Base-by-base conservation (phyloP, 1,139 yeast genomes). In the Blastobotrys niveus region DNA sequence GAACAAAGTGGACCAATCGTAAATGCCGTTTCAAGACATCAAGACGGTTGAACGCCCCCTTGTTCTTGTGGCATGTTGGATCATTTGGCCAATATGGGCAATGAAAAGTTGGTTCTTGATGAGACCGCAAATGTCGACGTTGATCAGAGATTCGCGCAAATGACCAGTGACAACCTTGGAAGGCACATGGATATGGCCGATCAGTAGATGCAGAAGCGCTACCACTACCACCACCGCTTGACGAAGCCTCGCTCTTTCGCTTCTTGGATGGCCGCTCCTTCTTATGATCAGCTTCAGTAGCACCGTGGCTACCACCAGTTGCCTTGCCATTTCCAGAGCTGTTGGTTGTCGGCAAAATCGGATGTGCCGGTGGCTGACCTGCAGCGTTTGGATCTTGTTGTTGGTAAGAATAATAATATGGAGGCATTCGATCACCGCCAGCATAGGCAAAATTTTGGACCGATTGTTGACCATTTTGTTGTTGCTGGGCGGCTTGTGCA, bases 11-110 rank as follows among this genome's bases (percentile, higher is more conserved):
- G 22, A 82, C 84, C 42, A 82, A 67, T 47, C 75, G 71, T 47
- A 82, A 65, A 60, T 82, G 89, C 42, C 89, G 70, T 53, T 81
- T 82, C 50, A 82, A 65, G 26, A 82, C 88, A 54, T 82, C 89
- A 47, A 80, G 64, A 42, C 89, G 66, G 54, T 77, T 78, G 61
- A 82, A 82, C 0, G 83, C 75, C 3, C 88, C 88, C 10, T 82
- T 84, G 51, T 80, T 80, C 42, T 82, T 70, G 59, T 81, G 89
- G 58, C 88, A 82, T 2, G 83, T 75, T 2, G 80, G 77, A 51
- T 79, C 83, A 38, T 71, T 67, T 43, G 70, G 70, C 82, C 83
- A 80, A 60, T 73, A 82, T 1, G 91, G 89, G 59, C 91, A 82
- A 52, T 76, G 79, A 57, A 78, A 79, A 50, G 71, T 72, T 1